Conservation (phyloP, 2,329 filamentous ascomycete genomes). For the Fusarium sambucinum region DNA sequence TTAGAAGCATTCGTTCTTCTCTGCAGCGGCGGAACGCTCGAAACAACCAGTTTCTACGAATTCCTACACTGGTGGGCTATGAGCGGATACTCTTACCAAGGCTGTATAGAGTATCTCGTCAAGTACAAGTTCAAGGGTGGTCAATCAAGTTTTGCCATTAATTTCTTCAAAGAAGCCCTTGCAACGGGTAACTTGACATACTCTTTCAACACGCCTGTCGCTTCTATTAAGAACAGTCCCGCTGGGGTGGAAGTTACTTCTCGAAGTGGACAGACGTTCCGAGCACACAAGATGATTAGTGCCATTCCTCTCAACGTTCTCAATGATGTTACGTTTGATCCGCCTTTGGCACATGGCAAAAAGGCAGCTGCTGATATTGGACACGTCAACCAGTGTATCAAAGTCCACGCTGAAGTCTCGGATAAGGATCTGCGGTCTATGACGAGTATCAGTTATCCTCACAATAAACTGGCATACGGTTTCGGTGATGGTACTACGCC, state of each 20-base stretch:
- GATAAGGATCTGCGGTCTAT: constrained; percentile 58
- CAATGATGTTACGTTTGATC: constrained; percentile 55
- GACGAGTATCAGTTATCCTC: constrained; percentile 58
- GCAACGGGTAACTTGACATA: constrained; percentile 56
- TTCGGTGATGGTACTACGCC: constrained; percentile 60
- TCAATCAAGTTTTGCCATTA: constrained; percentile 59
- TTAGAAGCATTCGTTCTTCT: constrained; percentile 58
- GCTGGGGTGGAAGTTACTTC: constrained; percentile 52
- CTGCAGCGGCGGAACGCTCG: constrained; percentile 57
- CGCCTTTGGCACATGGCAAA: constrained; percentile 54
- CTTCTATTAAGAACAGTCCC: constrained; percentile 48
- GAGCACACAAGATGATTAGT: constrained; percentile 53
- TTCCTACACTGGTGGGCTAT: constrained; percentile 63
- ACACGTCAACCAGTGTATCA: constrained; percentile 60
- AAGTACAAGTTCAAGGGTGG: constrained; percentile 59
- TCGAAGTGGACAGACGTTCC: constrained; percentile 48
- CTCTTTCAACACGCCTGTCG: constrained; percentile 55
- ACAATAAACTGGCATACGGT: constrained; percentile 57
- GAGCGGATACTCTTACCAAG: constrained; percentile 56
- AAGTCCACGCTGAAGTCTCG: constrained; percentile 60
- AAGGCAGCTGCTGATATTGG: constrained; percentile 53
- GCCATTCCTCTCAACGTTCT: constrained; percentile 61
- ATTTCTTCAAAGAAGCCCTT: constrained; percentile 59
- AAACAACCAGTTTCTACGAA: constrained; percentile 60
- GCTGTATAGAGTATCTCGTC: constrained; percentile 55